These are phyloP conservation scores for Apodospora peruviana DNA, from an alignment of 495 filamentous ascomycete species.

Conservation along the genomic window DNA sequence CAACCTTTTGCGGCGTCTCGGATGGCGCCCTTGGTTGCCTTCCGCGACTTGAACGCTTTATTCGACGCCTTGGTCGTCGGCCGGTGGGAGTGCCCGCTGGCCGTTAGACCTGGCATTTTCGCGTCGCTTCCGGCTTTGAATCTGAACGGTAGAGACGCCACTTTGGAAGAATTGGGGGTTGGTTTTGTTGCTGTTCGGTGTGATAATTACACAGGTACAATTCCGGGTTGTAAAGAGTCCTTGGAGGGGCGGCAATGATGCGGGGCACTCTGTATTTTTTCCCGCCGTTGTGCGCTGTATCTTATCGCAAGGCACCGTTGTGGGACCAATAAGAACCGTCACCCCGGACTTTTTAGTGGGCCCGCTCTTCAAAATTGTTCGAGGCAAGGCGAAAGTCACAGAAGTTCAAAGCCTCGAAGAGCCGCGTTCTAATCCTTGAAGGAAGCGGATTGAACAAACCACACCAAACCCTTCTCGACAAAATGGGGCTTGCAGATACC, in stretches of 20 bases:
- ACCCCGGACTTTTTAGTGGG: constrained; percentile 24
- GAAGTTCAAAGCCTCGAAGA: too few species aligned
- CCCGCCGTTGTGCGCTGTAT: constrained; percentile 21
- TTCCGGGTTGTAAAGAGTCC: constrained; percentile 3
- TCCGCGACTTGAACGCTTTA: constrained; percentile 86
- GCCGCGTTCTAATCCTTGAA: neutral
- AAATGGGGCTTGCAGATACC: constrained; percentile 18
- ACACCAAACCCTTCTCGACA: constrained; percentile 5
- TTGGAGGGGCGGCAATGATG: constrained; percentile 20
- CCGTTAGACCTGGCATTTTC: constrained; percentile 53
- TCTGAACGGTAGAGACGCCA: constrained; percentile 74
- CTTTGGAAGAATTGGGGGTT: constrained; percentile 19
- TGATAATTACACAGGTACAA: neutral
- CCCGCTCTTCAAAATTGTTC: constrained; percentile 15
- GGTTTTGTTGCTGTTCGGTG: neutral
- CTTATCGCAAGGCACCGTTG: constrained; percentile 17
- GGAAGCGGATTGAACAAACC: neutral
- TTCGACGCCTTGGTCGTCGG: constrained; percentile 79
- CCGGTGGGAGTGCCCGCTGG: constrained; percentile 71
- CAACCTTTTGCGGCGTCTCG: constrained; percentile 79
- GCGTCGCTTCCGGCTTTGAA: constrained; percentile 77
- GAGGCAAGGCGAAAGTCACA: neutral
- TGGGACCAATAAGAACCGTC: constrained; percentile 13
- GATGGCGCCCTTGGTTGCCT: constrained; percentile 80
- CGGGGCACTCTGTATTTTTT: constrained; percentile 25